Conservation (phyloP, 192 early-diverging fungal genomes). For the Umbelopsis vinacea region DNA sequence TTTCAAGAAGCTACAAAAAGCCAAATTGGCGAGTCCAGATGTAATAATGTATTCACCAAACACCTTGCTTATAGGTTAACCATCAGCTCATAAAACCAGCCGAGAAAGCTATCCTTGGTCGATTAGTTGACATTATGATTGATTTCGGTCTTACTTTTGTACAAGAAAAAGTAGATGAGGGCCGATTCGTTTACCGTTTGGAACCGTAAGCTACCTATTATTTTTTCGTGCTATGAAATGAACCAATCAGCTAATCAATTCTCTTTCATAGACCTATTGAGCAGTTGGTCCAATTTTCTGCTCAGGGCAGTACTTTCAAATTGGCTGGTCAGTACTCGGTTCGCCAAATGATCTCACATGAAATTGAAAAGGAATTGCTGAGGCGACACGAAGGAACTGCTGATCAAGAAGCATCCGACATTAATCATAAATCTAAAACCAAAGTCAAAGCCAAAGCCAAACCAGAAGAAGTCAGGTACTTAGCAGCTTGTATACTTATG, state of each 20-base stretch:
- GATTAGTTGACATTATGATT: constrained; percentile 72
- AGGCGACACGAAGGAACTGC: constrained; percentile 37
- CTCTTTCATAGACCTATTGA: constrained; percentile 48
- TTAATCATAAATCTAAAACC: constrained; percentile 27
- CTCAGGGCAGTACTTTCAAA: constrained; percentile 42
- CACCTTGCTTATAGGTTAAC: constrained; percentile 52
- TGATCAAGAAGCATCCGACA: constrained; percentile 19
- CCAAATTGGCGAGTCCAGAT: no score
- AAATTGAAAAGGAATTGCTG: constrained; percentile 60
- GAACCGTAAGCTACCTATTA: constrained; percentile 73
- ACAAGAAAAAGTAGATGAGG: constrained; percentile 69
- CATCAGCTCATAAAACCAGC: constrained; percentile 62
- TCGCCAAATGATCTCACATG: constrained; percentile 80
- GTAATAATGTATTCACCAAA: constrained; percentile 40
- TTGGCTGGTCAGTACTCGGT: constrained; percentile 74
- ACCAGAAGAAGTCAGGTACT: constrained; percentile 27
- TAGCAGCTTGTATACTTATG: neutral
- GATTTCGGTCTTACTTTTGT: constrained; percentile 71
- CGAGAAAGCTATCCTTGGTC: constrained; percentile 57
- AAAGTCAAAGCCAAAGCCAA: constrained; percentile 40
- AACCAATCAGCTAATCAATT: neutral
- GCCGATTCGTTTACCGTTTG: constrained; percentile 59
- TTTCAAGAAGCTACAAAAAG: no score
- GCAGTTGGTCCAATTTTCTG: constrained; percentile 47
- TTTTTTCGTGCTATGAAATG: neutral